Evolutionary conservation across 129 eudicot genomes (phyloP).

Genomic region (sunflower (Helianthus annuus)): DNA sequence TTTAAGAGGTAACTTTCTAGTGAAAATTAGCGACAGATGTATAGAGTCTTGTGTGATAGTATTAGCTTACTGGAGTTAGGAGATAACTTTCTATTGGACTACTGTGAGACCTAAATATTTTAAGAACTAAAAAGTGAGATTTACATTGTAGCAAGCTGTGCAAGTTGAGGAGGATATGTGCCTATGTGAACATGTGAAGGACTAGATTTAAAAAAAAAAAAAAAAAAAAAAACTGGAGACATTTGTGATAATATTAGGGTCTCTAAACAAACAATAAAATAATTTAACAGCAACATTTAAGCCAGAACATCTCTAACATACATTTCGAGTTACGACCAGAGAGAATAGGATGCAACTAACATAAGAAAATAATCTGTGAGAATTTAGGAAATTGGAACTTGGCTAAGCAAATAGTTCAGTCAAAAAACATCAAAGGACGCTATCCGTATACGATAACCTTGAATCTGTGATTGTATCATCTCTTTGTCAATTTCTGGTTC

Average conservation of each 20-base stretch:
- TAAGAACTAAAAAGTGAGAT: slow-evolving; percentile 6
- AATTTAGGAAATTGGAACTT: not conserved
- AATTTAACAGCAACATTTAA: not conserved
- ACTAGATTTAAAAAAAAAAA: not conserved
- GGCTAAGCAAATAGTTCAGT: not conserved
- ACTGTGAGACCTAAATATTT: not conserved
- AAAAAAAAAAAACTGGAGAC: not conserved
- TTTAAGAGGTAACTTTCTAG: not conserved
- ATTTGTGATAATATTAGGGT: not conserved
- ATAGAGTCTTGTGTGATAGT: not conserved
- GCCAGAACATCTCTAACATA: not conserved
- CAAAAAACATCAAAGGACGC: not conserved
- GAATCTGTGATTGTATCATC: slow-evolving; percentile 1
- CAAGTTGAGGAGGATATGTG: not conserved
- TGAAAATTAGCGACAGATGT: not conserved
- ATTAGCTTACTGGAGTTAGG: not conserved
- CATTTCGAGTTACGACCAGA: not conserved
- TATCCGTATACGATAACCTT: not conserved
- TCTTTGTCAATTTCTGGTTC: not conserved
- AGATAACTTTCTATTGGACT: not conserved
- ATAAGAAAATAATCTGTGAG: not conserved
- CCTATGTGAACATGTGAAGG: not conserved
- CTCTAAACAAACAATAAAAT: not conserved
- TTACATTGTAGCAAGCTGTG: not conserved
- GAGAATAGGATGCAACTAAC: not conserved